A percentile compares a stretch with the other conserved stretches of the same genome.
Conservation (phyloP, 768 basidiomycete species). For the Suillus alpinus region DNA sequence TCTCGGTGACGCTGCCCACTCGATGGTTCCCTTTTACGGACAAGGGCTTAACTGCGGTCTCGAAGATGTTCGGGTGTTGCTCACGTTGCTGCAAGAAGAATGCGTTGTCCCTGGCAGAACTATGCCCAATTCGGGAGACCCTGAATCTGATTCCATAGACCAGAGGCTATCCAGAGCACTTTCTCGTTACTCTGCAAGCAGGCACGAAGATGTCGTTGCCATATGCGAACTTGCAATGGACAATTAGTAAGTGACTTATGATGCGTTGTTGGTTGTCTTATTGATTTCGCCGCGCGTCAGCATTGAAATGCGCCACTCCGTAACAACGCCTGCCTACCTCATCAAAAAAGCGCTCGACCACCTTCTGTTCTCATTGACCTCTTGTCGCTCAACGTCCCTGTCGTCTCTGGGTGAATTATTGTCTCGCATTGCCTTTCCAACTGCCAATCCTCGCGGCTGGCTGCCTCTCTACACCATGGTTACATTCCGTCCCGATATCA, state of each 20-base stretch:
- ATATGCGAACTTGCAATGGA: constrained; percentile 92
- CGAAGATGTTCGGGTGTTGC: constrained; percentile 92
- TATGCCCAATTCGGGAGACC: constrained; percentile 23
- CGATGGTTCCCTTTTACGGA: constrained; percentile 98
- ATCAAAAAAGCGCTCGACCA: constrained; percentile 81
- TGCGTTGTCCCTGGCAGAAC: constrained; percentile 50
- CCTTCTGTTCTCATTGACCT: constrained; percentile 62
- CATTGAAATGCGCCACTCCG: constrained; percentile 91
- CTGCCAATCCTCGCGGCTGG: constrained; percentile 71
- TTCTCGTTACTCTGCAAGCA: constrained; percentile 71
- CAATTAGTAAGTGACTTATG: constrained; percentile 75
- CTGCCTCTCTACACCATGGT: constrained; percentile 96
- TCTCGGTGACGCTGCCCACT: constrained; percentile 93
- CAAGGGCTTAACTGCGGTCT: constrained; percentile 98
- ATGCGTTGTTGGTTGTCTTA: constrained; percentile 23
- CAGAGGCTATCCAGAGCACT: constrained; percentile 63
- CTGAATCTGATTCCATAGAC: constrained; percentile 42
- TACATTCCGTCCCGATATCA: constrained; percentile 94
- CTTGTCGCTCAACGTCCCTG: constrained; percentile 44
- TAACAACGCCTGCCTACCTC: constrained; percentile 76
- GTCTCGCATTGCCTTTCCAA: constrained; percentile 55
- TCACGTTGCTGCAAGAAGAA: constrained; percentile 68
- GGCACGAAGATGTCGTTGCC: constrained; percentile 86
- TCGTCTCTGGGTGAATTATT: constrained; percentile 45
- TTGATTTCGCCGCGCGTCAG: constrained; percentile 41